Conservation (phyloP, 2,329 filamentous ascomycete genomes). For the Helotiales sp. region DNA sequence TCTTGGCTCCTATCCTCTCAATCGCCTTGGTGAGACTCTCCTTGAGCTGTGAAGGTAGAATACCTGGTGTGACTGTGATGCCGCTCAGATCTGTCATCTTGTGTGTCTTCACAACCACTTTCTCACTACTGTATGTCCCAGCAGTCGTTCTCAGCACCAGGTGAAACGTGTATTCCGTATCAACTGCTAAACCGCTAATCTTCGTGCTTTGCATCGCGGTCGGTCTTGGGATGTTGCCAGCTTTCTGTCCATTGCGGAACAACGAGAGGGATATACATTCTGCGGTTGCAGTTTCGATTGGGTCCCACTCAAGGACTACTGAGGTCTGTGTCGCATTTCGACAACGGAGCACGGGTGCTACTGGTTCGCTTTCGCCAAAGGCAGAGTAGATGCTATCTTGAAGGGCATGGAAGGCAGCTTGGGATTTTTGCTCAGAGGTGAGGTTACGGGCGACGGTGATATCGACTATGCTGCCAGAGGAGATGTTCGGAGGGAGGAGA, state of each 20-base stretch:
- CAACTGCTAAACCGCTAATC: slow-evolving; percentile 93
- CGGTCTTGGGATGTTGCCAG: slow-evolving; percentile 88
- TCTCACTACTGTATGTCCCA: slow-evolving; percentile 82
- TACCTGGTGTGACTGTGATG: slow-evolving; percentile 89
- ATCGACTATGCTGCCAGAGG: slow-evolving; percentile 95
- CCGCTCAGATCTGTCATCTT: slow-evolving; percentile 98
- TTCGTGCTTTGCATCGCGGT: slow-evolving; percentile 91
- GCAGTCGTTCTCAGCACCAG: slow-evolving; percentile 88
- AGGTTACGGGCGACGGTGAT: slow-evolving; percentile 91
- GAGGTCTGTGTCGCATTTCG: slow-evolving; percentile 99
- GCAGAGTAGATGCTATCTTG: slow-evolving; percentile 85
- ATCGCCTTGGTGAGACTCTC: slow-evolving; percentile 75
- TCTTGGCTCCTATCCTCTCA: slow-evolving; percentile 86
- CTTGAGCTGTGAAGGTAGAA: slow-evolving; percentile 71
- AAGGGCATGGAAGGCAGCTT: slow-evolving; percentile 77
- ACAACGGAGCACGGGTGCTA: slow-evolving; percentile 78
- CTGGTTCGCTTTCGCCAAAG: slow-evolving; percentile 80
- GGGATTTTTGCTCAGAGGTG: slow-evolving; percentile 71
- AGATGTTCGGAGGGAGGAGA: slow-evolving; percentile 90
- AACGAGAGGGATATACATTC: slow-evolving; percentile 86
- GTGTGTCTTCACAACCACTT: slow-evolving; percentile 84
- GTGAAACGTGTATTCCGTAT: slow-evolving; percentile 95
- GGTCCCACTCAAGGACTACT: slow-evolving; percentile 97
- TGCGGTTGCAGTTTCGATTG: slow-evolving; percentile 87
- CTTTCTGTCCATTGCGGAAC: slow-evolving; percentile 95